Base-by-base conservation (phyloP, 2,329 filamentous ascomycete genomes). In the Aspergillus quadrilineatus region DNA sequence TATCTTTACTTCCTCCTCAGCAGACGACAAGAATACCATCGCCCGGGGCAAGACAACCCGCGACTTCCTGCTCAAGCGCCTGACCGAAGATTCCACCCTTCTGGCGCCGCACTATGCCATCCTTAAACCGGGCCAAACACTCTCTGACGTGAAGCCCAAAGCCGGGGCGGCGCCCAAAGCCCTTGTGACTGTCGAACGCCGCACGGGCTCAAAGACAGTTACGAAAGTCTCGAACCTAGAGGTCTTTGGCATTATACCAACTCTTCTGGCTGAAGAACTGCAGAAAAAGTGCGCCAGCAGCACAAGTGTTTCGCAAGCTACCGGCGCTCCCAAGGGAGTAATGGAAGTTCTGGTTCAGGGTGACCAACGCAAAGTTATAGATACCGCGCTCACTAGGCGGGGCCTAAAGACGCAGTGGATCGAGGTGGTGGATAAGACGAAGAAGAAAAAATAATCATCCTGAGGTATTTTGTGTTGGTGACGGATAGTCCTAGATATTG, bases 281-380 rank as follows among this genome's bases (percentile, higher is more conserved):
- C 79, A 86, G 65, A 88, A 86, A 73, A 81, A 82, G 32, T 89
- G 86, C 67, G 86, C 86, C 2, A 85, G 86, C n/a, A 85, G 82
- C 56, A 86, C 85, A 10, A 87, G 83, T 58, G 83, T 88, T 1
- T 80, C 83, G 34, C 82, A 85, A 62, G 73, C 86, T 32, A 79
- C 80, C 45, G 86, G 86, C 3, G 85, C 85, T 7, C 83, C 85
- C 63, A 82, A 82, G 63, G 84, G 84, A 0, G 75, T 87, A 2
- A 82, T 88, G 81, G 86, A 89, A 68, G 81, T 89, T 17, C 78
- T 87, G 73, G 80, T 89, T 3, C 86, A 89, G 65, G 86, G 86
- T 1, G 85, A 86, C 58, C 86, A 89, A 73, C 81, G 80, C 55
- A 81, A 83, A 59, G 82, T 81, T 14, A 77, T 89, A 15, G 74